These are phyloP conservation scores for Xylaria hypoxylon DNA, from an alignment of 2,329 filamentous ascomycete species.

Conservation along the genomic window DNA sequence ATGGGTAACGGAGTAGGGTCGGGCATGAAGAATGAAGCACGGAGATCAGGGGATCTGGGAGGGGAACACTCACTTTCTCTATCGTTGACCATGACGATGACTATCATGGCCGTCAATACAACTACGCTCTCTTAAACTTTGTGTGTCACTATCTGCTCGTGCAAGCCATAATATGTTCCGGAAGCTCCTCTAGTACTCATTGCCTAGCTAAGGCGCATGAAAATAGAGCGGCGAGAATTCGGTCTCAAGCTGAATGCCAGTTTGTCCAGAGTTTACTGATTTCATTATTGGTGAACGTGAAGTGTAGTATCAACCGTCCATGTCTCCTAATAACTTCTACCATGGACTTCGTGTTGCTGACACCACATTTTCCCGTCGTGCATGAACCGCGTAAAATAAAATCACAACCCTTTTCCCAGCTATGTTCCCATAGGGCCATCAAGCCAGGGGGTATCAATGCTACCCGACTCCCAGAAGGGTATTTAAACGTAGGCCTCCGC, in stretches of 20 bases:
- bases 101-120: conserved; percentile 39
- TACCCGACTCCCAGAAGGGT: conserved; percentile 20
- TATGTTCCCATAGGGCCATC: conserved; percentile 9
- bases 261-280: not conserved
- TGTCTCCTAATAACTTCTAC: not conserved
- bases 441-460: conserved; percentile 20
- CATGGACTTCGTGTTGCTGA: not conserved
- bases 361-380: not conserved
- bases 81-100: conserved; percentile 39
- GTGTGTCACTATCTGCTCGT: conserved; percentile 17
- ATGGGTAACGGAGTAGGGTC: conserved; percentile 2
- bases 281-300: not conserved
- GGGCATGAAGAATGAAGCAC: conserved; percentile 5
- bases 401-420: not conserved
- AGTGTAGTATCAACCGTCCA: not conserved
- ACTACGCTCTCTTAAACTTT: conserved; percentile 33
- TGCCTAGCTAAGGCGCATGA: not conserved
- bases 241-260: not conserved
- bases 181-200: not conserved
- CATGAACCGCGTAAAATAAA: not conserved
- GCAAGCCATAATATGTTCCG: conserved; percentile 5
- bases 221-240: not conserved
- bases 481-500: not conserved
- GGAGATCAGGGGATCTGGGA: conserved; percentile 6
- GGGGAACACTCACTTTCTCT: conserved; percentile 35